Base-by-base conservation (phyloP, 768 basidiomycete genomes). In the Psilocybe sp. region DNA sequence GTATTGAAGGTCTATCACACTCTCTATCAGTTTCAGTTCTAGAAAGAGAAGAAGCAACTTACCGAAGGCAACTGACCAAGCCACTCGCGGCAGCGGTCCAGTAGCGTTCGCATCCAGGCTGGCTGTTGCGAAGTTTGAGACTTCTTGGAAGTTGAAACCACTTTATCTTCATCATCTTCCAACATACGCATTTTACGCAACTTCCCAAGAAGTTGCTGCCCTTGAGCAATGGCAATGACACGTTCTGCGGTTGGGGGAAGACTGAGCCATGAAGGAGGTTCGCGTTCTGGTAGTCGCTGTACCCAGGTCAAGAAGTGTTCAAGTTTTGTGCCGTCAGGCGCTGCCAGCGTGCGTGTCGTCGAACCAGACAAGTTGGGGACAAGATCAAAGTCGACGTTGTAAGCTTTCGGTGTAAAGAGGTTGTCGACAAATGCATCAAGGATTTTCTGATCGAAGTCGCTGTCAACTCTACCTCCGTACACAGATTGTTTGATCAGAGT, bases 401-500 rank as follows among this genome's bases (percentile, higher is more conserved):
- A 99, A 0, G 96, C 90, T 12, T 76, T 66, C 1, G 92, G 79
- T 0, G 87, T 92, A 73, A 99, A 98, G 50, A 98, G 75, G 32
- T 76, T 78, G 61, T 96, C 91, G 32, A 98, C 93, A 63, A 98
- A 98, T 13, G 92, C 83, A 64, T 98, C 91, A 41, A 99, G 77
- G 45, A 97, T 87, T 56, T 79, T 76, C 62, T 98, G 96, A 64
- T 99, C 97, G 63, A 92, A 94, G 67, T 95, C 92, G 54, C 92
- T 94, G 72, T 98, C 95, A 44, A 97, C 77, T 49, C 95, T 76
- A 12, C 96, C 94, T 52, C 94, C 92, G 59, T 99, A 99, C 16
- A 99, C 89, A 6, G 93, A 93, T 63, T 98, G 91, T 61, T 96
- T 98, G 72, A 99, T 81, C 46, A 98, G 78, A 0, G 88, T 89